phyloP scores from a whole-genome alignment of 108 stramenopile genomes.

The Cyclotella baltica region DNA sequence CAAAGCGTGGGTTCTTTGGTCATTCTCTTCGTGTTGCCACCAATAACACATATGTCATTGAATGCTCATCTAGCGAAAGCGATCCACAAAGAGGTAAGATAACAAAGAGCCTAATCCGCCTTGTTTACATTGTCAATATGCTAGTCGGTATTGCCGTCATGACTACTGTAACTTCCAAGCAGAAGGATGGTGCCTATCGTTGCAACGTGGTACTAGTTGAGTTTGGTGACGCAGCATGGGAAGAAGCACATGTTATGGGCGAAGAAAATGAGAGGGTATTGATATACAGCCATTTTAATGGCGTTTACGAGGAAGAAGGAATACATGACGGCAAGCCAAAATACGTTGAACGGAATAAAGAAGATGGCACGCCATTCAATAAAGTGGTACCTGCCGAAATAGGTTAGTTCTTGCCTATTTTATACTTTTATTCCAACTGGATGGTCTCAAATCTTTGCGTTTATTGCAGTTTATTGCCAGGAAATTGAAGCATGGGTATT shows the following conservation, averaged over 20 bases:
- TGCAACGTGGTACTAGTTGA: neutral
- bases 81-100: neutral
- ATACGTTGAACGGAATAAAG: constrained; percentile 8
- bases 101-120: neutral
- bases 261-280: neutral
- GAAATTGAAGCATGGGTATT: no score
- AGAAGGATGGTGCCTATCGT: neutral
- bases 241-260: neutral
- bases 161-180: neutral
- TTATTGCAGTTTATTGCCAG: no score
- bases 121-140: neutral
- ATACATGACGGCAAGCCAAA: constrained; percentile 2
- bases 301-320: neutral
- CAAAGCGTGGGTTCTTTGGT: no score
- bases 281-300: constrained; percentile 5
- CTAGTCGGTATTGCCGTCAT: neutral
- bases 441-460: no score
- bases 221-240: neutral
- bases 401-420: no score
- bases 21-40: no score
- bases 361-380: neutral
- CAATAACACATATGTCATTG: neutral
- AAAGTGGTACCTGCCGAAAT: constrained; percentile 16
- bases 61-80: neutral
- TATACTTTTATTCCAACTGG: no score